phyloP scores from a whole-genome alignment of 2,329 filamentous ascomycete genomes.

The Rosellinia necatrix region DNA sequence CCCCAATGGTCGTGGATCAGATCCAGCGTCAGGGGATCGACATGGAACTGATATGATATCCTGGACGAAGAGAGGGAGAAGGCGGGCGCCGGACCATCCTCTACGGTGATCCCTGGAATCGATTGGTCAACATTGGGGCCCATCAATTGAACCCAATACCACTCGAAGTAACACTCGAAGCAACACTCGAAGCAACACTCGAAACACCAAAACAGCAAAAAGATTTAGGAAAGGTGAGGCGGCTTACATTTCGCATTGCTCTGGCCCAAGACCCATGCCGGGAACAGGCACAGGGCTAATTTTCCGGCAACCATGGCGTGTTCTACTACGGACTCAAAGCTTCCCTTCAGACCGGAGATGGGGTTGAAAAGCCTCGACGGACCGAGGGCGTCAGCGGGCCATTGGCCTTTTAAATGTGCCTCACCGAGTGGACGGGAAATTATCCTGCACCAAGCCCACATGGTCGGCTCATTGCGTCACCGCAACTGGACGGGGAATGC shows the following conservation, averaged over 20 bases:
- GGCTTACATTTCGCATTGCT: constrained; percentile 25
- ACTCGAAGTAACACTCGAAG: too few relatives aligned
- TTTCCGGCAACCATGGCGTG: constrained; percentile 22
- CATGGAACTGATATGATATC: constrained; percentile 67
- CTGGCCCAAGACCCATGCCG: constrained; percentile 22
- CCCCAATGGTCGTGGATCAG: constrained; percentile 67
- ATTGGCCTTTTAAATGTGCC: constrained; percentile 9
- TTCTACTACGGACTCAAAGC: constrained; percentile 2
- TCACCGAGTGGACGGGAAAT: constrained; percentile 13
- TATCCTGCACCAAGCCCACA: constrained; percentile 8
- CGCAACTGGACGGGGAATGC: constrained; percentile 3
- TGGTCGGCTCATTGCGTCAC: constrained; percentile 22
- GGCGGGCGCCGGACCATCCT: constrained; percentile 31
- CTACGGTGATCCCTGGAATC: constrained; percentile 35
- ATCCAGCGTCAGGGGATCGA: constrained; percentile 59
- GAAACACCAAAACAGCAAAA: not conserved
- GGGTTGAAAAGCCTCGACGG: not conserved
- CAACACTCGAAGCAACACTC: too few relatives aligned
- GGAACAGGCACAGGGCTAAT: constrained; percentile 22
- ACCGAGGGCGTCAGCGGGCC: not conserved
- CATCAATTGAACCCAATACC: constrained; percentile 6
- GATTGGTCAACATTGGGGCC: constrained; percentile 18
- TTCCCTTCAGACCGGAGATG: not conserved
- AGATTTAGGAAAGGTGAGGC: not conserved
- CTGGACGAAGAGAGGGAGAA: constrained; percentile 37